These are phyloP conservation scores for Apiospora arundinis DNA, from an alignment of 2,329 filamentous ascomycete genomes.

Conservation along the genomic window DNA sequence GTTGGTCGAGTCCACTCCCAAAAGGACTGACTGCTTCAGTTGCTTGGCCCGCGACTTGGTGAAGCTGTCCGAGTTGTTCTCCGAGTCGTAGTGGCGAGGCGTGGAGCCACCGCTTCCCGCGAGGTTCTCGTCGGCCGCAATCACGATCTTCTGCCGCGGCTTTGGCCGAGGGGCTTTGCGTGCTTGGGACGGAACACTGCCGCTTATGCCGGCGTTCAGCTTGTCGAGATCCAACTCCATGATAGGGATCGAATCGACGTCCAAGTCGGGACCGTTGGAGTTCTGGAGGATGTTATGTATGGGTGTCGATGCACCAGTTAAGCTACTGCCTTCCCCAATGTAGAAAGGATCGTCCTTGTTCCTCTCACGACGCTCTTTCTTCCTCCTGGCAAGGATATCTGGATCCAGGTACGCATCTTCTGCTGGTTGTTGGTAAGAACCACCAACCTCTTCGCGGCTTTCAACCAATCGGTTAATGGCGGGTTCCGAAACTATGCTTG, in stretches of 20 bases:
- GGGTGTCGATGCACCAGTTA: conserved; percentile 72
- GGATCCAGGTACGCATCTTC: conserved; percentile 74
- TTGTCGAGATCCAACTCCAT: conserved; percentile 85
- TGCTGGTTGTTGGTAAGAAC: conserved; percentile 63
- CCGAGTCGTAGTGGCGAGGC: conserved; percentile 59
- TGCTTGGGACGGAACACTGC: conserved; percentile 37
- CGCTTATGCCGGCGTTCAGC: conserved; percentile 42
- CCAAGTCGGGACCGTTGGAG: conserved; percentile 78
- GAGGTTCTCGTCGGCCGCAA: conserved; percentile 77
- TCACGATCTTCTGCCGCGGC: conserved; percentile 64
- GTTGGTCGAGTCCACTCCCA: conserved; percentile 87
- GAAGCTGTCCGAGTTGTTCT: conserved; percentile 55
- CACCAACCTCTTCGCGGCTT: conserved; percentile 49
- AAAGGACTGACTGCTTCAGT: conserved; percentile 66
- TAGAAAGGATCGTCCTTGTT: conserved; percentile 97
- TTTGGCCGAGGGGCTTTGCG: conserved; percentile 43
- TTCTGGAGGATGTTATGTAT: conserved; percentile 78
- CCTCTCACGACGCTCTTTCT: conserved; percentile 78
- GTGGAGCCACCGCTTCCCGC: conserved; percentile 57
- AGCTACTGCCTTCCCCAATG: conserved; percentile 65
- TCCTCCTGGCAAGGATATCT: conserved; percentile 75
- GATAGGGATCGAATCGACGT: conserved; percentile 94
- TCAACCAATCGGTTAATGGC: conserved; percentile 61
- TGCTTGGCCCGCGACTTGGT: conserved; percentile 57
- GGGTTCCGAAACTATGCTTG: conserved; percentile 60